Evolutionary conservation across 225 moss, liverwort and hornwort genomes (phyloP).

Genomic region (Bryoerythrophyllum caledonicum): DNA sequence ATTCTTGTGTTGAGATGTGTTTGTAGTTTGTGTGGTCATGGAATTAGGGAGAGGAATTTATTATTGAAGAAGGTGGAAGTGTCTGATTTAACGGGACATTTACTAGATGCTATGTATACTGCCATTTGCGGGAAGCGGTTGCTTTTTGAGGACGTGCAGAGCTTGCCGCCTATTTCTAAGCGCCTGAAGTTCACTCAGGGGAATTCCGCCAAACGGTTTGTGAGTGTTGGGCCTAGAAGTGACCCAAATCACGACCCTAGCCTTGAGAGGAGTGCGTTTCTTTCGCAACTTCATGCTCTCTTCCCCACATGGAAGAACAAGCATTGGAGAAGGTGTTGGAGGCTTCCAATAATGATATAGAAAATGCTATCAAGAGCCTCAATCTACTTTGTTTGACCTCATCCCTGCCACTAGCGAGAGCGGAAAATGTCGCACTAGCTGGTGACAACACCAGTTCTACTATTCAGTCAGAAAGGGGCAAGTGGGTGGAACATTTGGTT

Average conservation of each 20-base stretch:
- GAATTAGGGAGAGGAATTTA: too few relatives aligned
- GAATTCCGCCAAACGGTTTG: slow-evolving; percentile 78
- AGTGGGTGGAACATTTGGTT: slow-evolving; percentile 74
- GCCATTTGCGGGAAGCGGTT: slow-evolving; percentile 99
- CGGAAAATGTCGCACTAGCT: slow-evolving; percentile 21
- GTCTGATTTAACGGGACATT: slow-evolving; percentile 21
- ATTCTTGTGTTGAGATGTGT: too few relatives aligned
- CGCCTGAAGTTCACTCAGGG: slow-evolving; percentile 81
- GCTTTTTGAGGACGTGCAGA: slow-evolving; percentile 95
- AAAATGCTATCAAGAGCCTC: slow-evolving; percentile 76
- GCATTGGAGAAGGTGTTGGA: slow-evolving; percentile 68
- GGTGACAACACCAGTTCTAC: slow-evolving; percentile 24
- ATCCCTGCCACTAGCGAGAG: slow-evolving; percentile 38
- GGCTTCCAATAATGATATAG: slow-evolving; percentile 66
- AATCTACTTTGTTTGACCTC: slow-evolving; percentile 63
- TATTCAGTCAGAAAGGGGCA: slow-evolving; percentile 50
- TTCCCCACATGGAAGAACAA: slow-evolving; percentile 67
- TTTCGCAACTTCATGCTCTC: slow-evolving; percentile 53
- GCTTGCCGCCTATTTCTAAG: slow-evolving; percentile 91
- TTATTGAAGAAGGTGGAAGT: too few relatives aligned
- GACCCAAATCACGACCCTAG: slow-evolving; percentile 59
- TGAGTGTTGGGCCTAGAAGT: slow-evolving; percentile 65
- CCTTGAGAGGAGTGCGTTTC: slow-evolving; percentile 73
- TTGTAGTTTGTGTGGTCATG: too few relatives aligned
- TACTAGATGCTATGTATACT: slow-evolving; percentile 98